Conservation (phyloP, 352 stramenopile genomes). For the Phytopythium sindhum region DNA sequence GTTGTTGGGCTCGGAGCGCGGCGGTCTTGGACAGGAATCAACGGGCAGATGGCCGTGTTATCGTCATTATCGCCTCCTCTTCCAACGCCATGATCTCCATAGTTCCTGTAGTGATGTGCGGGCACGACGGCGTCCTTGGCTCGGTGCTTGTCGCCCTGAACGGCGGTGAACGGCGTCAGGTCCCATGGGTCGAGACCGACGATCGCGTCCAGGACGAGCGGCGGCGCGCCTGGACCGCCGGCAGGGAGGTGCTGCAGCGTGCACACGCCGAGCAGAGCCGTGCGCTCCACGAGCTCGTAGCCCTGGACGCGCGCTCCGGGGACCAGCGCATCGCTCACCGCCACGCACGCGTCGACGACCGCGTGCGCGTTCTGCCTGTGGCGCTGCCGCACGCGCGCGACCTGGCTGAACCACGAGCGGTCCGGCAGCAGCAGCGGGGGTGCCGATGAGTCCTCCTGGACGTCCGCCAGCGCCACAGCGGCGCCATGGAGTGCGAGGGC, state of each 20-base stretch:
- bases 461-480: neutral
- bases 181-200: neutral
- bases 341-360: constrained; percentile 21
- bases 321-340: constrained; percentile 27
- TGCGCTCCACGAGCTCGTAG: constrained; percentile 73
- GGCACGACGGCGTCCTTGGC: constrained; percentile 8
- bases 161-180: too few relatives aligned
- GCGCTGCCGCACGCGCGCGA: constrained; percentile 28
- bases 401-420: constrained; percentile 45
- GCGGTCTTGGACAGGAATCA: neutral
- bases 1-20: neutral
- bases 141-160: neutral
- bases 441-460: constrained; percentile 12
- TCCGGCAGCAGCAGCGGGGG: constrained; percentile 36
- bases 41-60: neutral
- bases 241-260: constrained; percentile 24
- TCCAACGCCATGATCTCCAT: neutral
- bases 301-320: constrained; percentile 47
- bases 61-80: neutral
- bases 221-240: constrained; percentile 7
- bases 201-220: constrained; percentile 16
- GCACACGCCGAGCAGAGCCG: constrained; percentile 59
- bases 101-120: neutral
- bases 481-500: constrained; percentile 11
- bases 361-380: constrained; percentile 1